Evolutionary conservation across 106 monocot genomes (phyloP).

Genomic region (Dioscorea zingiberensis): DNA sequence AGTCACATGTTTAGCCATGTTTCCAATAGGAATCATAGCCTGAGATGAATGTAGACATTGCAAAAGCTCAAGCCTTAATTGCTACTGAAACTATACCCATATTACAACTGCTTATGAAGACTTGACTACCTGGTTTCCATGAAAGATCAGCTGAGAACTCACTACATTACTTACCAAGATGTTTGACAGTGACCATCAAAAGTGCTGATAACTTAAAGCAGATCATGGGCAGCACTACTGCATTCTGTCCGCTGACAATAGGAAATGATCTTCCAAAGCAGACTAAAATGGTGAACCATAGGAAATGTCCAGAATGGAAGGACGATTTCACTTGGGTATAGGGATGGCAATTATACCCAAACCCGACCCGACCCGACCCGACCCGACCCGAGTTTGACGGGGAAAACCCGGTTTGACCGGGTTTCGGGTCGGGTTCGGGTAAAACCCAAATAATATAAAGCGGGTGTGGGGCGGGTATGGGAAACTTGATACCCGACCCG

Average conservation of each 20-base stretch:
- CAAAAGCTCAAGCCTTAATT: slow-evolving; percentile 67
- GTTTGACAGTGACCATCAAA: no score
- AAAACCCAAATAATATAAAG: no score
- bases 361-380: no score
- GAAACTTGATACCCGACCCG: no score
- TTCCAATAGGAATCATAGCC: slow-evolving; percentile 78
- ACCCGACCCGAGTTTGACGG: no score
- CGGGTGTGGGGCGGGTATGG: no score
- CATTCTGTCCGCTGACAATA: slow-evolving; percentile 75
- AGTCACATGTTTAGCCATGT: no score
- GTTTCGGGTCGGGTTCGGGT: no score
- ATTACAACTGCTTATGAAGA: slow-evolving; percentile 74
- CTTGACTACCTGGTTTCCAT: slow-evolving; percentile 80
- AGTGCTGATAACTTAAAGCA: slow-evolving; percentile 87
- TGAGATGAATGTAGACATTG: slow-evolving; percentile 65
- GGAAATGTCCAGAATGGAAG: slow-evolving; percentile 69
- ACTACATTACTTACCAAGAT: slow-evolving; percentile 75
- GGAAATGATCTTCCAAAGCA: slow-evolving; percentile 67
- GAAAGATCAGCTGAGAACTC: slow-evolving; percentile 78
- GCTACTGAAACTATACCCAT: slow-evolving; percentile 82
- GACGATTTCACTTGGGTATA: slow-evolving; percentile 80
- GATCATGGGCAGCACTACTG: slow-evolving; percentile 83
- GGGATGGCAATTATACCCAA: no score
- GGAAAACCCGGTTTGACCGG: no score
- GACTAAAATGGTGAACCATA: slow-evolving; percentile 71